phyloP scores from a whole-genome alignment of 2,329 filamentous ascomycete genomes.

The Zasmidium citrigriseum region DNA sequence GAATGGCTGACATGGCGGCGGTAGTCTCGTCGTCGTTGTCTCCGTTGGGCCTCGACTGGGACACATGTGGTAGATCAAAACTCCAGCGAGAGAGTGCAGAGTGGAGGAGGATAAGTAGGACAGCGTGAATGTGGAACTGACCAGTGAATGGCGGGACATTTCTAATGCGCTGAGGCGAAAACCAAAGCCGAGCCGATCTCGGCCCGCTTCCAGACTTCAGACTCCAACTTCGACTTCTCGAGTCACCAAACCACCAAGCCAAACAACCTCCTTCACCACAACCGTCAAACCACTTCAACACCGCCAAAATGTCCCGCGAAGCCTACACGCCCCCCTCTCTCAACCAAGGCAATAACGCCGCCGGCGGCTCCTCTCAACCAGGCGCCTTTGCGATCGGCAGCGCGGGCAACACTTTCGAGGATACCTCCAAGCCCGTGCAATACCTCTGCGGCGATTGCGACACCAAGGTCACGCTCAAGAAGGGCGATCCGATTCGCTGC shows the following conservation, averaged over 20 bases:
- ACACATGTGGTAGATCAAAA: constrained; percentile 27
- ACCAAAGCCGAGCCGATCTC: constrained; percentile 1
- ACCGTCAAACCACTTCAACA: constrained; percentile 9
- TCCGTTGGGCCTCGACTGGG: constrained; percentile 24
- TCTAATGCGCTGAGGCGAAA: constrained; percentile 11
- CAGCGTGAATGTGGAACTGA: background rate
- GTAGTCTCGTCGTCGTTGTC: background rate
- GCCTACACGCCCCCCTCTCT: constrained; percentile 72
- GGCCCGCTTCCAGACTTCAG: background rate
- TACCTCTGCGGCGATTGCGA: constrained; percentile 81
- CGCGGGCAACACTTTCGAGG: constrained; percentile 63
- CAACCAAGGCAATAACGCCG: constrained; percentile 35
- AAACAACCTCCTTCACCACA: constrained; percentile 1
- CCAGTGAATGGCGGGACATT: constrained; percentile 11
- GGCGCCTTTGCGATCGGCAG: constrained; percentile 46
- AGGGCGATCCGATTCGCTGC: constrained; percentile 80
- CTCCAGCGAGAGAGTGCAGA: background rate
- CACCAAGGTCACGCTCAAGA: constrained; percentile 71
- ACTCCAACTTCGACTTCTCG: background rate
- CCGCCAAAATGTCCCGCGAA: constrained; percentile 58
- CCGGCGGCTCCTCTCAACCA: constrained; percentile 19
- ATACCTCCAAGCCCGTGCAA: constrained; percentile 47
- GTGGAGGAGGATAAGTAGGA: constrained; percentile 1
- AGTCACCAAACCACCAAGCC: background rate
- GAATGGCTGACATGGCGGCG: constrained; percentile 82